phyloP scores from a whole-genome alignment of 169 alveolate species.

The Cryptosporidium canis region DNA sequence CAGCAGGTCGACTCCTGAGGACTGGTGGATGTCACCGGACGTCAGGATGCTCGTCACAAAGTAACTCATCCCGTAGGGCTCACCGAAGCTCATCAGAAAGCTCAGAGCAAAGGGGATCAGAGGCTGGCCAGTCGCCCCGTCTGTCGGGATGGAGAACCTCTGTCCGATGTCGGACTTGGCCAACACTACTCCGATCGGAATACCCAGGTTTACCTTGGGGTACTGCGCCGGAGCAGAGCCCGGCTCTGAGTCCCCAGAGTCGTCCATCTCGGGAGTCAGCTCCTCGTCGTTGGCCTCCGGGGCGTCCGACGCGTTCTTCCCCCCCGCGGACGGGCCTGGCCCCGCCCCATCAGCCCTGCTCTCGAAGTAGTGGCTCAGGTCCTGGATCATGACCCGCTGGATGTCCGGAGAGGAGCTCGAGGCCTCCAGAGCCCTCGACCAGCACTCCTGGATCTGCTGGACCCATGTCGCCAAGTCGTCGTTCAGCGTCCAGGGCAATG shows the following conservation, averaged over 20 bases:
- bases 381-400: conserved; percentile 50
- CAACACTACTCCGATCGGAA: conserved; percentile 51
- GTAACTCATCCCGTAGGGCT: conserved; percentile 53
- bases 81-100: conserved; percentile 48
- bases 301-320: background rate
- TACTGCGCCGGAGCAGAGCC: background rate
- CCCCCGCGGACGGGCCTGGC: background rate
- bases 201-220: conserved; percentile 52
- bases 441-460: conserved; percentile 49
- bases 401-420: conserved; percentile 22
- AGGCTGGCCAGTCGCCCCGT: conserved; percentile 32
- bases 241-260: background rate
- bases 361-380: conserved; percentile 5
- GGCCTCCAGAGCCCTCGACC: conserved; percentile 34
- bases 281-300: background rate
- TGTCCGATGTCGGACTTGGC: conserved; percentile 63
- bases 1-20: conserved; percentile 37
- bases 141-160: conserved; percentile 44
- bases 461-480: conserved; percentile 60
- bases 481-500: conserved; percentile 69
- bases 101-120: conserved; percentile 49
- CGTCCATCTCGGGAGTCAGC: background rate
- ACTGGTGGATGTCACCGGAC: conserved; percentile 49
- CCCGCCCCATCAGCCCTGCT: background rate
- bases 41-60: conserved; percentile 32